These are phyloP conservation scores for Synchytrium microbalum DNA, from an alignment of 371 early-diverging fungal species.

Conservation along the genomic window DNA sequence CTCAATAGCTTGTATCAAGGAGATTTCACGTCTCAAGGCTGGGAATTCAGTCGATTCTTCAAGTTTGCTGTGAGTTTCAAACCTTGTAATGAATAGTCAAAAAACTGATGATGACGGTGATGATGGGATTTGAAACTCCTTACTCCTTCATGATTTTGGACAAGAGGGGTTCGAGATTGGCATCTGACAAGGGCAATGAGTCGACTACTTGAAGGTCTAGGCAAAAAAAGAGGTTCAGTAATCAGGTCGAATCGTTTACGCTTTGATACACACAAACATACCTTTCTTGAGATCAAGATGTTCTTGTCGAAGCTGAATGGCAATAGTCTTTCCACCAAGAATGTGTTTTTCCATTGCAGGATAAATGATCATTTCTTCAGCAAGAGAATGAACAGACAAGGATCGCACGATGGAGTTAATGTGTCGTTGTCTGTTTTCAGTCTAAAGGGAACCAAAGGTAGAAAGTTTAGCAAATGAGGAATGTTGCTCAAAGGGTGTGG, in stretches of 20 bases:
- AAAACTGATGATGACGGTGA: too few species aligned
- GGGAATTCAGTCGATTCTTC: not conserved
- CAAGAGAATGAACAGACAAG: not conserved
- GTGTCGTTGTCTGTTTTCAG: not conserved
- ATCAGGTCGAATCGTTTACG: too few species aligned
- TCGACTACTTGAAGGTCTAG: not conserved
- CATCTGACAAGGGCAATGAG: not conserved
- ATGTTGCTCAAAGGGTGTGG: too few species aligned
- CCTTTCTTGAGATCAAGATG: not conserved
- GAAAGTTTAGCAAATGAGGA: too few species aligned
- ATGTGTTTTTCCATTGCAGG: not conserved
- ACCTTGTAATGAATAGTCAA: too few species aligned
- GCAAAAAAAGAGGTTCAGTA: too few species aligned
- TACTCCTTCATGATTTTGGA: too few species aligned
- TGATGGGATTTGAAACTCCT: too few species aligned
- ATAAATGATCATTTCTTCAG: not conserved
- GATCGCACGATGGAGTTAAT: not conserved
- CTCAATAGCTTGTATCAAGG: not conserved
- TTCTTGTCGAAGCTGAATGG: not conserved
- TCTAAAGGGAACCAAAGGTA: too few species aligned
- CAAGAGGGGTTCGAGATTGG: not conserved
- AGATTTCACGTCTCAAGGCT: not conserved
- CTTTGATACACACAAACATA: too few species aligned
- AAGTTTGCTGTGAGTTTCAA: not conserved
- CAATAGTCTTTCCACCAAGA: not conserved